Conservation (phyloP, 768 basidiomycete species). For the Lactarius sanguifluus region DNA sequence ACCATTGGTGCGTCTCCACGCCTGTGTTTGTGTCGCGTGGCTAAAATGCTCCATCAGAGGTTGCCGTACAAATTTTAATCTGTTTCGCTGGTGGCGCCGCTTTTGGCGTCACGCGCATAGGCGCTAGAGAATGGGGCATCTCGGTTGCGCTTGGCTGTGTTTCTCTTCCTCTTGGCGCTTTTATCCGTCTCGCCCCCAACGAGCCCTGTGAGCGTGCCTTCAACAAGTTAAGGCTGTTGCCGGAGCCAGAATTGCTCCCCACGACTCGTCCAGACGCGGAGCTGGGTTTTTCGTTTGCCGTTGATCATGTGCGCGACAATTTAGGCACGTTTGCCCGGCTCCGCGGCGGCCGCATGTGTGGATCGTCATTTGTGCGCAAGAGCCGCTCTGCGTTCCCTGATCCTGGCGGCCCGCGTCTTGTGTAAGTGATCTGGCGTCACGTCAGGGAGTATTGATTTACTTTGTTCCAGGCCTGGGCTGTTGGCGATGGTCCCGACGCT, state of each 20-base stretch:
- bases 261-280: conserved; percentile 54
- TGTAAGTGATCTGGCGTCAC: conserved; percentile 43
- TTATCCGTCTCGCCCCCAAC: conserved; percentile 81
- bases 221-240: conserved; percentile 56
- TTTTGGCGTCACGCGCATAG: conserved; percentile 80
- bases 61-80: conserved; percentile 82
- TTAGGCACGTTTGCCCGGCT: conserved; percentile 77
- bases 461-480: conserved; percentile 38
- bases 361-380: conserved; percentile 82
- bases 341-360: conserved; percentile 82
- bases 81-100: conserved; percentile 90
- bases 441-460: conserved; percentile 20
- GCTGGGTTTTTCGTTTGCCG: conserved; percentile 74
- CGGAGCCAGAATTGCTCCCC: conserved; percentile 65
- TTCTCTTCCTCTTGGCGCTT: conserved; percentile 82
- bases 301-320: conserved; percentile 82
- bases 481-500: conserved; percentile 77
- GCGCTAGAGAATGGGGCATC: conserved; percentile 90
- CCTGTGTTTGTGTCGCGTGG: conserved; percentile 6
- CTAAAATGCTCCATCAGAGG: conserved; percentile 51
- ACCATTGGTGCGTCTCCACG: conserved; percentile 61
- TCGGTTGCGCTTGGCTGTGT: conserved; percentile 83
- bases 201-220: conserved; percentile 69
- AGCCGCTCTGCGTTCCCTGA: conserved; percentile 60
- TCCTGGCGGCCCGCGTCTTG: conserved; percentile 43